These are phyloP conservation scores for Hygrocybe punicea DNA, from an alignment of 768 basidiomycete genomes.

Conservation along the genomic window DNA sequence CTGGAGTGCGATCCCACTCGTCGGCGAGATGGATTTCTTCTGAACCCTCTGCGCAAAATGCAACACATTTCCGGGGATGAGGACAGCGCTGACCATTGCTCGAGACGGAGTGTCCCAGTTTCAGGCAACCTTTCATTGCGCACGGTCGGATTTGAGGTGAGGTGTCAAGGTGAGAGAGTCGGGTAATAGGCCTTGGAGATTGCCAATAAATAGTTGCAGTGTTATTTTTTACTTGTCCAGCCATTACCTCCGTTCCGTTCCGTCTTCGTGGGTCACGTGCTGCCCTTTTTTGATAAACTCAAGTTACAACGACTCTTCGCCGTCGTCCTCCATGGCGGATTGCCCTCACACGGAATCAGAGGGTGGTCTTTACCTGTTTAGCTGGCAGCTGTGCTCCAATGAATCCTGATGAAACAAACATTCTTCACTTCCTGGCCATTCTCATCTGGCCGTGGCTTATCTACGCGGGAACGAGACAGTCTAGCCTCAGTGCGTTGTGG, in stretches of 20 bases:
- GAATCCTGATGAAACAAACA: too few relatives aligned
- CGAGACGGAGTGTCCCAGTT: slow-evolving; percentile 15
- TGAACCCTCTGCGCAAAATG: slow-evolving; percentile 51
- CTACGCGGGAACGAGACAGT: too few relatives aligned
- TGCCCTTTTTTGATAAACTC: not conserved
- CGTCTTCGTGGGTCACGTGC: not conserved
- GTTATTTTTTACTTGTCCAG: not conserved
- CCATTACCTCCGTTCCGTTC: slow-evolving; percentile 4
- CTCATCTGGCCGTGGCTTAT: too few relatives aligned
- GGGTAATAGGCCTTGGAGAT: not conserved
- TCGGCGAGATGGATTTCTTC: slow-evolving; percentile 66
- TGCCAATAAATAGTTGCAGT: not conserved
- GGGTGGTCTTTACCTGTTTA: too few relatives aligned
- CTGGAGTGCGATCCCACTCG: slow-evolving; percentile 77
- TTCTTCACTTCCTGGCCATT: too few relatives aligned
- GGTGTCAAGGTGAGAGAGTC: too few relatives aligned
- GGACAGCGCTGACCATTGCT: slow-evolving; percentile 15
- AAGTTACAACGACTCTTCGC: not conserved
- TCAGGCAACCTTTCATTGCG: slow-evolving; percentile 12
- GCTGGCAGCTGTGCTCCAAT: too few relatives aligned
- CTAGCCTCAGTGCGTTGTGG: too few relatives aligned
- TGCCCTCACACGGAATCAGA: too few relatives aligned
- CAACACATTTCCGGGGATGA: slow-evolving; percentile 51
- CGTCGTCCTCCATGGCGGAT: too few relatives aligned
- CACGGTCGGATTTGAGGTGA: not conserved